Percentiles rank a stretch among this genome's conserved stretches.
These are phyloP conservation scores for Diaporthe sp. DNA, from an alignment of 2,329 filamentous ascomycete species.

Conservation along the genomic window DNA sequence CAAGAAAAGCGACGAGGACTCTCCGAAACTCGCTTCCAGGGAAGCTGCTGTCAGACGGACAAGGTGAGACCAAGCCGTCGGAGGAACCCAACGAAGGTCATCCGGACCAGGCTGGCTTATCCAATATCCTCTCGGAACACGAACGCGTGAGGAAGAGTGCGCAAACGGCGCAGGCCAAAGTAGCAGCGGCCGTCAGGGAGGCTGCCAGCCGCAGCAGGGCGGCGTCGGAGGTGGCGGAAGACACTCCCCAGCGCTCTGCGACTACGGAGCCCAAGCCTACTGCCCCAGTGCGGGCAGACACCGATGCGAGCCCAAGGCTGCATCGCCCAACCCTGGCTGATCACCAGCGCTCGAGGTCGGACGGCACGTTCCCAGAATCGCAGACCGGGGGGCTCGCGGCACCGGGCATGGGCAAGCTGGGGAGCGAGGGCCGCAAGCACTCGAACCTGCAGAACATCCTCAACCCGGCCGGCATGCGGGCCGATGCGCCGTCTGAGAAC, in stretches of 20 bases:
- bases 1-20: background rate
- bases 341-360: slow-evolving; percentile 31
- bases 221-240: slow-evolving; percentile 29
- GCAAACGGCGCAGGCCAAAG: slow-evolving; percentile 32
- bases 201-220: slow-evolving; percentile 32
- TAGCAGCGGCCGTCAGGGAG: slow-evolving; percentile 29
- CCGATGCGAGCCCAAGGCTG: background rate
- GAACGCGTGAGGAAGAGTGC: slow-evolving; percentile 22
- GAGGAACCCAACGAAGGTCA: background rate
- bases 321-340: background rate
- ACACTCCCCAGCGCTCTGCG: too few species aligned
- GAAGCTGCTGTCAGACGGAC: background rate
- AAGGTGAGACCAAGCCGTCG: background rate
- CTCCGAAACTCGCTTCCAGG: too few species aligned
- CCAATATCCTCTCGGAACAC: slow-evolving; percentile 23
- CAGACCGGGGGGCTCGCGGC: slow-evolving; percentile 11
- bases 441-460: slow-evolving; percentile 23
- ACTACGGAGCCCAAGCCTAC: too few species aligned
- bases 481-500: background rate
- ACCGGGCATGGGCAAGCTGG: too few species aligned
- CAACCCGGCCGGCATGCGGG: background rate
- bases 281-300: background rate
- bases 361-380: slow-evolving; percentile 19
- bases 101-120: background rate
- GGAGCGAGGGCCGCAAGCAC: slow-evolving; percentile 1